Evolutionary conservation across 768 basidiomycete species (phyloP).

Genomic region (Rhodocollybia butyracea): DNA sequence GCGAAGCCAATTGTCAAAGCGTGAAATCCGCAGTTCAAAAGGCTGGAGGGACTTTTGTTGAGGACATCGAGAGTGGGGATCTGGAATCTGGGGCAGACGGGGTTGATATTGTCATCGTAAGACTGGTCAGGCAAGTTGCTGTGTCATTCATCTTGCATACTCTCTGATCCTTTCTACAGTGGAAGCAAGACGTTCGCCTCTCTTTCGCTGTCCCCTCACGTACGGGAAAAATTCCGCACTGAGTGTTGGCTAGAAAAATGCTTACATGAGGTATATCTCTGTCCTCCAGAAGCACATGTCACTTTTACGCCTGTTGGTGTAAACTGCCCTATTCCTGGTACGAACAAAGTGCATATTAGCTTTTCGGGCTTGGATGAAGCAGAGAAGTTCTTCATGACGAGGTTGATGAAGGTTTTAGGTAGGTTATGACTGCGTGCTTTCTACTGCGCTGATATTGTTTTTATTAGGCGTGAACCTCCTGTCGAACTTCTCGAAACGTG

Average conservation of each 20-base stretch:
- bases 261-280: constrained; percentile 71
- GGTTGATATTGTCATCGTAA: constrained; percentile 65
- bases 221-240: constrained; percentile 69
- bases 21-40: constrained; percentile 62
- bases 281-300: constrained; percentile 62
- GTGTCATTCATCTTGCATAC: neutral
- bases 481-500: constrained; percentile 57
- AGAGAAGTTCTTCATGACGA: constrained; percentile 60
- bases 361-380: constrained; percentile 76
- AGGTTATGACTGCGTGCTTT: constrained; percentile 2
- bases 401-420: constrained; percentile 71
- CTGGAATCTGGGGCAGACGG: constrained; percentile 38
- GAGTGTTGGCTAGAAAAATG: constrained; percentile 95
- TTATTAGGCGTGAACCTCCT: constrained; percentile 52
- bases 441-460: neutral
- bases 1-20: constrained; percentile 57
- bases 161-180: constrained; percentile 30
- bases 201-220: constrained; percentile 18
- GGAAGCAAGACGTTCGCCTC: constrained; percentile 47
- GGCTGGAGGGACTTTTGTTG: constrained; percentile 49
- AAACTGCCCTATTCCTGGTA: constrained; percentile 53
- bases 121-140: constrained; percentile 62
- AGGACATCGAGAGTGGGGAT: constrained; percentile 19
- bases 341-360: constrained; percentile 46
- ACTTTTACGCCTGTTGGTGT: constrained; percentile 67